Evolutionary conservation across 2,329 filamentous ascomycete species (phyloP), one percentile per base, ranked within the genome.

Genomic region (Septoria petroselini): DNA sequence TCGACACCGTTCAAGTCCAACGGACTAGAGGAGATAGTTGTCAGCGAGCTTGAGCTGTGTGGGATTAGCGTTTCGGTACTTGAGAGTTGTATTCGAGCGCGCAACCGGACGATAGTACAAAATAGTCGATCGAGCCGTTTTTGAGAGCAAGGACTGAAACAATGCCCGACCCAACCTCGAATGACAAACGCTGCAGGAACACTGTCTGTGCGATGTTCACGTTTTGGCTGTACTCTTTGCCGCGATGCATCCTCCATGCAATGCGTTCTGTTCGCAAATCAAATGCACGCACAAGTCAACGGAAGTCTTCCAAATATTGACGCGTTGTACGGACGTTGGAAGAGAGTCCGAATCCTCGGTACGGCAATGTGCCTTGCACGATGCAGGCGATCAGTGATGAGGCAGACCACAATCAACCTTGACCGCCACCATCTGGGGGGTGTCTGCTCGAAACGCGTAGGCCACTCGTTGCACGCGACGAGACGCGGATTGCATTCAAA

Each of bases 201-300:
- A 38, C 17, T 19, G 17, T 48, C 33, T 50, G 40, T 41, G 45
- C 37, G 23, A 48, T 52, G 51, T 33, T 41, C 49, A 53, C 47
- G 49, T 49, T 52, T 29, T 48, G 27, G 31, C 29, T 37, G n/a
- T 43, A 51, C 53, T 52, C 46, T 27, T 48, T 52, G 41, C 52
- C 56, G 54, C 54, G 41, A 56, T 55, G 56, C 53, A 54, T 48
- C 35, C 58, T 41, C 44, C 27, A 56, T 60, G 58, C 55, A 50
- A 43, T 54, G 48, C 53, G 50, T 58, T 14, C 55, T 58, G 55
- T 61, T 42, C 38, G 49, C 50, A 42, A 29, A 37, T 27, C 25
- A 9, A 35, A 31, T 14, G 23, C 9, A 19, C 15, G 17, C 15
- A 48, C 52, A 49, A 50, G 49, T 50, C 29, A 35, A 44, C 42